These are phyloP conservation scores for Macrophomina phaseolina DNA, from an alignment of 2,329 filamentous ascomycete genomes.

Conservation along the genomic window DNA sequence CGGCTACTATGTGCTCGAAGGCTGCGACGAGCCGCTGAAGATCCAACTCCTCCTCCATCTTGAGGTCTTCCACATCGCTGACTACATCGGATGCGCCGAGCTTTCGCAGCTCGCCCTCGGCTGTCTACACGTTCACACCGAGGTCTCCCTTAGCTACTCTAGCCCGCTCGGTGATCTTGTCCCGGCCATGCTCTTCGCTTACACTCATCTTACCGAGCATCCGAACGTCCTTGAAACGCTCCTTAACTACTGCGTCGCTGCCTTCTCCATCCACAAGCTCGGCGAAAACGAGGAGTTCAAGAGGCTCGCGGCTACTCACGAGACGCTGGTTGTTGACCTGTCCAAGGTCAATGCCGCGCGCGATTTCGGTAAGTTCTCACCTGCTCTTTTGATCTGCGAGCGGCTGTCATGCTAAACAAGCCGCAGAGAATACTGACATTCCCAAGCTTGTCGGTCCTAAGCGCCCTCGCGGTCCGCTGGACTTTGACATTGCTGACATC, in stretches of 20 bases:
- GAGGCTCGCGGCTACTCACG: constrained; percentile 42
- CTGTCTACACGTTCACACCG: constrained; percentile 47
- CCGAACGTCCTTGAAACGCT: constrained; percentile 46
- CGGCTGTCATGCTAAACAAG: not conserved
- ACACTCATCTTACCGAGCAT: constrained; percentile 35
- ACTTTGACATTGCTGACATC: not conserved
- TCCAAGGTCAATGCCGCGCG: constrained; percentile 45
- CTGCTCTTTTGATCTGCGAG: not conserved
- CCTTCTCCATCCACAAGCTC: constrained; percentile 46
- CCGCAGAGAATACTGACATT: constrained; percentile 10
- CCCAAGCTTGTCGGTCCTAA: constrained; percentile 10
- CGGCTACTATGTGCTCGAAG: constrained; percentile 39
- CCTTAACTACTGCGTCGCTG: constrained; percentile 51
- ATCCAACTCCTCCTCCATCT: constrained; percentile 47
- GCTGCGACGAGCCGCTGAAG: constrained; percentile 28
- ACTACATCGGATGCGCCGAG: constrained; percentile 47
- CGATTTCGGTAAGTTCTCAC: constrained; percentile 44
- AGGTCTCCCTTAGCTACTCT: constrained; percentile 46
- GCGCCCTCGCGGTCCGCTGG: not conserved
- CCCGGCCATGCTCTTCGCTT: constrained; percentile 46
- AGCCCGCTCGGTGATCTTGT: constrained; percentile 47
- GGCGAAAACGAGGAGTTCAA: constrained; percentile 44
- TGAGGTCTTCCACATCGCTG: constrained; percentile 48
- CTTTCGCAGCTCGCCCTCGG: constrained; percentile 47
- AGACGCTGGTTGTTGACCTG: constrained; percentile 49